Evolutionary conservation across 768 basidiomycete genomes (phyloP).

Genomic region (Amanita exitialis): DNA sequence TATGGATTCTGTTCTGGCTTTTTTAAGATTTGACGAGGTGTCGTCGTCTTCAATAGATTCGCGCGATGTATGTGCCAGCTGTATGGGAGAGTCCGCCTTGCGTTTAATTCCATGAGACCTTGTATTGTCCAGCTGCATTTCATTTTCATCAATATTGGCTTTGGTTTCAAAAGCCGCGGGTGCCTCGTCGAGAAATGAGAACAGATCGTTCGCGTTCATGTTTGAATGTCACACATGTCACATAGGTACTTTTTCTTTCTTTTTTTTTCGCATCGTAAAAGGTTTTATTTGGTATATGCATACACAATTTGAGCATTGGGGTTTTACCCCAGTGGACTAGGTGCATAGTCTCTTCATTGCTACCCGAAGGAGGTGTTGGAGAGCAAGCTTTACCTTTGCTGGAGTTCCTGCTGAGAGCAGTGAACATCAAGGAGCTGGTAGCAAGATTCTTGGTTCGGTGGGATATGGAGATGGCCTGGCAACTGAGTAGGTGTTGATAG

Average conservation of each 20-base stretch:
- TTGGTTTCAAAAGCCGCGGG: conserved; percentile 20
- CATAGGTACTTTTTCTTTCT: not conserved
- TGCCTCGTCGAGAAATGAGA: conserved; percentile 54
- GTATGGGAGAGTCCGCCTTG: not conserved
- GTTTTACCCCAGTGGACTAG: too few relatives aligned
- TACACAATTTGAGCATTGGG: too few relatives aligned
- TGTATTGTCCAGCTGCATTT: conserved; percentile 15
- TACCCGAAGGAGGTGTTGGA: too few relatives aligned
- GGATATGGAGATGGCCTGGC: too few relatives aligned
- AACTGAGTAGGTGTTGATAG: too few relatives aligned
- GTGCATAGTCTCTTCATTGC: too few relatives aligned
- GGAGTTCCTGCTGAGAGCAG: too few relatives aligned
- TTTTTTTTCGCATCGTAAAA: too few relatives aligned
- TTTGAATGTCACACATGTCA: conserved; percentile 18
- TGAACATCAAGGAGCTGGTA: too few relatives aligned
- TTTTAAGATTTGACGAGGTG: conserved; percentile 35
- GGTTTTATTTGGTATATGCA: too few relatives aligned
- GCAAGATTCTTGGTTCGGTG: too few relatives aligned
- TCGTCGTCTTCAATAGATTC: not conserved
- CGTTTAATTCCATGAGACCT: not conserved
- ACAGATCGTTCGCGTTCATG: conserved; percentile 48
- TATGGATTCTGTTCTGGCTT: conserved; percentile 47
- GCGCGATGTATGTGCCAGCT: not conserved
- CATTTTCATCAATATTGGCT: conserved; percentile 19
- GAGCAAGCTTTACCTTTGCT: too few relatives aligned